Conservation (phyloP, 169 alveolate species). For the Sarcocystis neurona region DNA sequence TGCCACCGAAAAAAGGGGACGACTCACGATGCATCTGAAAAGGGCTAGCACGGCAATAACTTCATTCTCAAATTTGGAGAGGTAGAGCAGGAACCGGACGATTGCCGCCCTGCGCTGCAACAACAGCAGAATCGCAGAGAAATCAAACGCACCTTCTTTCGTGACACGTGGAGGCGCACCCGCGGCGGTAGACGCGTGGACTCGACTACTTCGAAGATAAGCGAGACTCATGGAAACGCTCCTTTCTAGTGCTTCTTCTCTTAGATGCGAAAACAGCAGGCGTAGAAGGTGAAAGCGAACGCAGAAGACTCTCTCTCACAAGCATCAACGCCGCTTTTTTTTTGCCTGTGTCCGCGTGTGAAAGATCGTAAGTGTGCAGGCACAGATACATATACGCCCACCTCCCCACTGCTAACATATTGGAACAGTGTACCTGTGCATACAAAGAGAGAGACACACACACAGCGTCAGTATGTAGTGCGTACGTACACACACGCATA, state of each 20-base stretch:
- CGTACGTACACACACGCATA: too few species aligned
- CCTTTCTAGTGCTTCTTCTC: background rate
- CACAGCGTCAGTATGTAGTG: too few species aligned
- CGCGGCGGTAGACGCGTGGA: background rate
- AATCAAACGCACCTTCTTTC: too few species aligned
- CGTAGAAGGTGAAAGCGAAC: too few species aligned
- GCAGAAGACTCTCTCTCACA: too few species aligned
- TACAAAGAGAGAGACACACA: too few species aligned
- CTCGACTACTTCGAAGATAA: background rate
- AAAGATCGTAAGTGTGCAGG: too few species aligned
- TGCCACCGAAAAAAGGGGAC: background rate
- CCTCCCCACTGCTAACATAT: too few species aligned
- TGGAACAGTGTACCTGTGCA: too few species aligned
- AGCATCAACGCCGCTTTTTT: too few species aligned
- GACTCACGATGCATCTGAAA: background rate
- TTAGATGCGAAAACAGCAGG: background rate
- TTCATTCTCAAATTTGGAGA: conserved; percentile 37
- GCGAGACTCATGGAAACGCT: background rate
- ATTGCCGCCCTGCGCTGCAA: conserved; percentile 31
- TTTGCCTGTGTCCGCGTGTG: too few species aligned
- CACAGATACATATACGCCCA: too few species aligned
- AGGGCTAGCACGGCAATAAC: conserved; percentile 27
- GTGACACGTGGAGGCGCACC: background rate
- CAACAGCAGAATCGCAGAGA: background rate
- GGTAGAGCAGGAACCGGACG: conserved; percentile 40